These are phyloP conservation scores for Cinnamomum micranthum DNA, from an alignment of 164 flowering plant genomes.

Conservation along the genomic window DNA sequence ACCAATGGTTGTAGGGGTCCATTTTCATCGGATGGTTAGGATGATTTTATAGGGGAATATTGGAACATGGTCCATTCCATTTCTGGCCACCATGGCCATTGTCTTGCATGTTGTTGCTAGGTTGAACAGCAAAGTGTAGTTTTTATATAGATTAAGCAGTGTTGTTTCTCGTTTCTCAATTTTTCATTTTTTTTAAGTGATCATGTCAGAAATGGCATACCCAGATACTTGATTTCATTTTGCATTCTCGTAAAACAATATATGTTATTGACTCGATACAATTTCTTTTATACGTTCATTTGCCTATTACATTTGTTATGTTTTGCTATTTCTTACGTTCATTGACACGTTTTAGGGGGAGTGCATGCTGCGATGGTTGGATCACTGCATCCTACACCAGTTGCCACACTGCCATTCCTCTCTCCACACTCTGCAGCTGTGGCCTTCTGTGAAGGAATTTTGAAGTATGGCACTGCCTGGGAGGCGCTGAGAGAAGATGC, in stretches of 20 bases:
- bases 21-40: not conserved
- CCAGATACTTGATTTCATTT: no score
- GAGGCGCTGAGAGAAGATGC: slow-evolving; percentile 83
- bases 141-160: no score
- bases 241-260: no score
- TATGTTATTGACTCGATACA: no score
- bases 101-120: no score
- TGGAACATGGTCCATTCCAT: not conserved
- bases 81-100: not conserved
- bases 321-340: not conserved
- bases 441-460: slow-evolving; percentile 94
- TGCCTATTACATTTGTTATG: not conserved
- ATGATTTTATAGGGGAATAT: not conserved
- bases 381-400: slow-evolving; percentile 88
- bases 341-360: slow-evolving; percentile 51
- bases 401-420: slow-evolving; percentile 95
- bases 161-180: no score
- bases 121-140: no score
- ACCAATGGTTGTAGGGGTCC: not conserved
- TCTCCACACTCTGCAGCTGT: slow-evolving; percentile 97
- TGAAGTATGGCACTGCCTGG: slow-evolving; percentile 95
- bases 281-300: no score
- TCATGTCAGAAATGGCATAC: no score
- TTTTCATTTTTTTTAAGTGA: no score
- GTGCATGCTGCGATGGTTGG: slow-evolving; percentile 99